Evolutionary conservation across 2,329 filamentous ascomycete species (phyloP).

Genomic region (Neoarthrinium moseri): DNA sequence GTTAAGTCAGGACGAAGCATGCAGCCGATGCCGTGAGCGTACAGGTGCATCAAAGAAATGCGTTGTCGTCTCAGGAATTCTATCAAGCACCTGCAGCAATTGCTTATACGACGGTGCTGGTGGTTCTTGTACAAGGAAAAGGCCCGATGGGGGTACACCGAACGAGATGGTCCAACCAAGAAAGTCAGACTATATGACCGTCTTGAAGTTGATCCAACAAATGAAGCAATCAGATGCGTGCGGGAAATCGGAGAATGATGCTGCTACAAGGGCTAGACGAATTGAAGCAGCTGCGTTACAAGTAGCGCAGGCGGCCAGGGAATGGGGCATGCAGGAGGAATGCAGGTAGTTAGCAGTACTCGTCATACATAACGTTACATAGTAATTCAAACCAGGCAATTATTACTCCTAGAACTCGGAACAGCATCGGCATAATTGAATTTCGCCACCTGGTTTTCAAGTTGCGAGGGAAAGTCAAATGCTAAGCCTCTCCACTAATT

Average conservation of each 20-base stretch:
- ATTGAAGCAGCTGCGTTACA: conserved; percentile 19
- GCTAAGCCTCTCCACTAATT: too few relatives aligned
- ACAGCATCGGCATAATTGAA: too few relatives aligned
- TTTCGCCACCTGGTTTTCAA: too few relatives aligned
- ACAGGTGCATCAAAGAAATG: conserved; percentile 16
- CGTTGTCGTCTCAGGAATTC: conserved; percentile 12
- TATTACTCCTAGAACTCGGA: too few relatives aligned
- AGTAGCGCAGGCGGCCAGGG: conserved; percentile 18
- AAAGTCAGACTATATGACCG: conserved; percentile 13
- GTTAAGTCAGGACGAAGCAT: conserved; percentile 12
- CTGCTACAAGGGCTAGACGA: conserved; percentile 13
- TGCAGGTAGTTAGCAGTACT: too few relatives aligned
- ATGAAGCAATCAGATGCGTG: conserved; percentile 8
- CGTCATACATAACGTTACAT: too few relatives aligned
- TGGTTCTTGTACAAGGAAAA: conserved; percentile 7
- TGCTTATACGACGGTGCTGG: conserved; percentile 15
- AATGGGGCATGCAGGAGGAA: too few relatives aligned
- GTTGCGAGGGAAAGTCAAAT: too few relatives aligned
- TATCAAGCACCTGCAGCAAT: conserved; percentile 15
- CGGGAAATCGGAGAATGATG: conserved; percentile 8
- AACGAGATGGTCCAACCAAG: conserved; percentile 4
- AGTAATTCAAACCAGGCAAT: too few relatives aligned
- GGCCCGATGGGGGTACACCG: neutral
- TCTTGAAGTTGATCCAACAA: conserved; percentile 20
- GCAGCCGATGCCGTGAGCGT: conserved; percentile 1